These are phyloP conservation scores for Ustilago trichophora DNA, from an alignment of 1,284 basidiomycete genomes.

Conservation along the genomic window DNA sequence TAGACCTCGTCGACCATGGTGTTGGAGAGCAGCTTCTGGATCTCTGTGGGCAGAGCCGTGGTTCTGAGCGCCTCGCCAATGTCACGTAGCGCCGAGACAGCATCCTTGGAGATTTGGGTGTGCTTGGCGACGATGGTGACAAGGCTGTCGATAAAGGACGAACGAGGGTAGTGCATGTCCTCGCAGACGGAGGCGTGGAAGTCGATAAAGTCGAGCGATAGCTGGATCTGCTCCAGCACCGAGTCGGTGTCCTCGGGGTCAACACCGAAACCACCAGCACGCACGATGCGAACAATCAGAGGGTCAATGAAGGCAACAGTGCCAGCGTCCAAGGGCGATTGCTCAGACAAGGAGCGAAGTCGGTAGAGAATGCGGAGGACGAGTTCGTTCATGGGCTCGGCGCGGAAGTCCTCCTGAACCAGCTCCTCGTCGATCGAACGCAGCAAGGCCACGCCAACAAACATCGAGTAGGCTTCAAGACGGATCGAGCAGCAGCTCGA, in stretches of 20 bases:
- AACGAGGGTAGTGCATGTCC: slow-evolving; percentile 64
- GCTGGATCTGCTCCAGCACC: slow-evolving; percentile 84
- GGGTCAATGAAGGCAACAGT: slow-evolving; percentile 86
- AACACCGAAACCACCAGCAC: slow-evolving; percentile 75
- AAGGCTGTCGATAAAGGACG: slow-evolving; percentile 74
- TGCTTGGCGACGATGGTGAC: slow-evolving; percentile 80
- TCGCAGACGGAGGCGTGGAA: slow-evolving; percentile 86
- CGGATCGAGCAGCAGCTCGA: slow-evolving; percentile 52
- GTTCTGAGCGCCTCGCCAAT: slow-evolving; percentile 81
- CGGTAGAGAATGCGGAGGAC: slow-evolving; percentile 87
- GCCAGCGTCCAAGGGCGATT: slow-evolving; percentile 81
- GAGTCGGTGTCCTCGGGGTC: slow-evolving; percentile 74
- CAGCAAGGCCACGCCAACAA: slow-evolving; percentile 50
- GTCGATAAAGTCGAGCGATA: slow-evolving; percentile 84
- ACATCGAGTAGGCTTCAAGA: slow-evolving; percentile 50
- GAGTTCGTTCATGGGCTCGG: slow-evolving; percentile 70
- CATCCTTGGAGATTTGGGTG: slow-evolving; percentile 84
- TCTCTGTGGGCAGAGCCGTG: slow-evolving; percentile 62
- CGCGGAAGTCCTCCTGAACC: slow-evolving; percentile 51
- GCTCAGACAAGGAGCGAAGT: slow-evolving; percentile 82
- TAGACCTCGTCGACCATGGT: slow-evolving; percentile 87
- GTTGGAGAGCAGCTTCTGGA: slow-evolving; percentile 73
- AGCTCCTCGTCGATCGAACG: slow-evolving; percentile 54
- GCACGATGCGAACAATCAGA: slow-evolving; percentile 77
- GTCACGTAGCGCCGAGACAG: slow-evolving; percentile 82